These are phyloP conservation scores for Scenedesmus sp. DNA, from an alignment of 163 green algal species.

Conservation along the genomic window DNA sequence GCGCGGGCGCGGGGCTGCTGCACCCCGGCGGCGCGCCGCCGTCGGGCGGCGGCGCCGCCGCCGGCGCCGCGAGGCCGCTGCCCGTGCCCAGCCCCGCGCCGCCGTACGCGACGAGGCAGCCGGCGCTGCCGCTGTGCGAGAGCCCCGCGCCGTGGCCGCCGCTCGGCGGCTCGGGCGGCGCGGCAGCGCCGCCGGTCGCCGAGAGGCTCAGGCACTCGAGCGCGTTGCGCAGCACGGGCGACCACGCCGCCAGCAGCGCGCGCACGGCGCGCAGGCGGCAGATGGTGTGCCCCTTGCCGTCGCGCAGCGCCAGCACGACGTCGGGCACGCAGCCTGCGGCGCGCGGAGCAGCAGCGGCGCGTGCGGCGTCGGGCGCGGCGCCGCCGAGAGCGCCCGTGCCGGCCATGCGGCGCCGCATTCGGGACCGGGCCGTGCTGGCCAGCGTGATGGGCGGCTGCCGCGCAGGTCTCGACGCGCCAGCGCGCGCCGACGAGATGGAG, in stretches of 20 bases:
- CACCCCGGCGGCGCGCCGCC: background rate
- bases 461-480: no score
- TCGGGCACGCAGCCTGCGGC: constrained; percentile 34
- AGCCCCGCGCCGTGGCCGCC: background rate
- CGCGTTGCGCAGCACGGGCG: constrained; percentile 25
- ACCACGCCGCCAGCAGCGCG: constrained; percentile 29
- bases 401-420: no score
- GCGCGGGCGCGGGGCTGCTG: background rate
- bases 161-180: no score
- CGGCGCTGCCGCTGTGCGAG: constrained; percentile 14
- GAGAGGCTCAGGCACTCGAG: constrained; percentile 11
- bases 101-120: constrained; percentile 7
- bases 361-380: no score
- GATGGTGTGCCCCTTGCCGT: constrained; percentile 27
- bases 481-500: no score
- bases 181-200: no score
- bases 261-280: constrained; percentile 14
- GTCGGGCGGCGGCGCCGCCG: background rate
- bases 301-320: constrained; percentile 21
- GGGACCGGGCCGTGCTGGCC: no score
- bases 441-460: no score
- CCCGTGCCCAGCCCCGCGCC: background rate
- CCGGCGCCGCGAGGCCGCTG: background rate
- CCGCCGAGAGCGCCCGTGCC: no score
- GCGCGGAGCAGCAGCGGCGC: background rate